Percentiles rank a stretch among this genome's conserved stretches.
phyloP scores from a whole-genome alignment of 2,329 filamentous ascomycete genomes.

The Eurotiales sp. region DNA sequence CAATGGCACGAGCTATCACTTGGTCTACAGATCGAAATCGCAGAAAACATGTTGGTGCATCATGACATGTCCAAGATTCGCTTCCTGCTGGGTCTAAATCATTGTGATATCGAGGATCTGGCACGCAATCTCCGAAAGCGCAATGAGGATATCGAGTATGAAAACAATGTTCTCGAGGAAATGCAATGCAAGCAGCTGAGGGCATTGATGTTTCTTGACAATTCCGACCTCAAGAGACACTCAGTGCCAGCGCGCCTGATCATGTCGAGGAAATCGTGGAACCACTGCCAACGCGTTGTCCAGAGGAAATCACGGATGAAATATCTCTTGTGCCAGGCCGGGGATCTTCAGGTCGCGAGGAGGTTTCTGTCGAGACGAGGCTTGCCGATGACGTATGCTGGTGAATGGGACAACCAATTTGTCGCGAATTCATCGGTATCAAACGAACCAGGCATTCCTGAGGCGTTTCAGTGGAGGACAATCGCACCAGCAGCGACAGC shows the following conservation, averaged over 20 bases:
- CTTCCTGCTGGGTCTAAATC: conserved; percentile 24
- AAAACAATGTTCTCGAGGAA: conserved; percentile 25
- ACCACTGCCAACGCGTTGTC: conserved; percentile 17
- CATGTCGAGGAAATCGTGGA: conserved; percentile 25
- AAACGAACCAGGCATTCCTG: neutral
- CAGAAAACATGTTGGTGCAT: conserved; percentile 27
- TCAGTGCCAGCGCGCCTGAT: conserved; percentile 24
- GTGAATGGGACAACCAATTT: conserved; percentile 31
- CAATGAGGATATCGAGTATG: conserved; percentile 26
- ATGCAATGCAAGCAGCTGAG: conserved; percentile 35
- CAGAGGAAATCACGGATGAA: conserved; percentile 16
- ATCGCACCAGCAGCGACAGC: neutral
- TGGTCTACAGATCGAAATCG: conserved; percentile 33
- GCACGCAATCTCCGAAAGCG: conserved; percentile 17
- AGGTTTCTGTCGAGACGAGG: conserved; percentile 28
- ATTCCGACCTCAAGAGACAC: conserved; percentile 23
- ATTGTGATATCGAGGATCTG: conserved; percentile 22
- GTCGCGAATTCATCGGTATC: conserved; percentile 11
- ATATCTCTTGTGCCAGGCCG: conserved; percentile 27
- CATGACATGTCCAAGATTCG: conserved; percentile 21
- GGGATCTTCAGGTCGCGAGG: conserved; percentile 30
- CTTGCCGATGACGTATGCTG: conserved; percentile 27
- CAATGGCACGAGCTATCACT: conserved; percentile 32
- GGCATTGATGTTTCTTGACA: conserved; percentile 30
- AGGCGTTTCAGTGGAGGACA: conserved; percentile 8